Evolutionary conservation across 139 green algal species (phyloP).

Genomic region (Chlorella ohadii): DNA sequence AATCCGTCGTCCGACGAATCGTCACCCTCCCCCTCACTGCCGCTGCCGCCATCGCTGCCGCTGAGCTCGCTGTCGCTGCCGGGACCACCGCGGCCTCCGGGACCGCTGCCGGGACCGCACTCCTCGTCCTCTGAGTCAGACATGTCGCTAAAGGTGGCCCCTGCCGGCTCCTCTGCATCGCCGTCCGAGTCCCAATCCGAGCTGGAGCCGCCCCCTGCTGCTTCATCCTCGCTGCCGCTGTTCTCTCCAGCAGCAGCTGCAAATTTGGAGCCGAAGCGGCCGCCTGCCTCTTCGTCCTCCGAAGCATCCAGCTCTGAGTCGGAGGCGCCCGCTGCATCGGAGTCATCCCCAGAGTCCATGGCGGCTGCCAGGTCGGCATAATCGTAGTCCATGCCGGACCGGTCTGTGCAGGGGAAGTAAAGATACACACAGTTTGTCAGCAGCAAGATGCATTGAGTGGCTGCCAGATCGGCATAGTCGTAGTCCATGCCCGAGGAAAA

Average conservation of each 20-base stretch:
- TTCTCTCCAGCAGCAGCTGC: background rate
- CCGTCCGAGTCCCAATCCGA: background rate
- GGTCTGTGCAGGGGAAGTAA: background rate
- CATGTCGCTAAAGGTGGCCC: constrained; percentile 15
- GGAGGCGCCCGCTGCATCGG: background rate
- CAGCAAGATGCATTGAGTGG: too few species aligned
- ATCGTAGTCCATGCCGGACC: constrained; percentile 47
- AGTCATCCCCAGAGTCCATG: constrained; percentile 49
- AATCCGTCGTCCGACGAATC: constrained; percentile 16
- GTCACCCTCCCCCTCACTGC: too few species aligned
- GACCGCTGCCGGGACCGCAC: background rate
- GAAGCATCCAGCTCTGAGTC: background rate
- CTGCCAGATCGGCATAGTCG: constrained; percentile 68
- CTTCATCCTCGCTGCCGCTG: background rate
- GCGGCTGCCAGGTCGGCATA: constrained; percentile 66
- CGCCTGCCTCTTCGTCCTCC: background rate
- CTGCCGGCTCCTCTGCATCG: background rate
- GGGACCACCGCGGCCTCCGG: background rate
- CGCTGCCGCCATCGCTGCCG: too few species aligned
- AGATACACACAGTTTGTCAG: too few species aligned
- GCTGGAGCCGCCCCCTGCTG: background rate
- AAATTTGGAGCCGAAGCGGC: background rate
- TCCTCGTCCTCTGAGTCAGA: background rate
- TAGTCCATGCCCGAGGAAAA: constrained; percentile 27
- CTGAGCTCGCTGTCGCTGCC: background rate